Conservation (phyloP, 164 flowering plant species). For the Litsea cubeba region DNA sequence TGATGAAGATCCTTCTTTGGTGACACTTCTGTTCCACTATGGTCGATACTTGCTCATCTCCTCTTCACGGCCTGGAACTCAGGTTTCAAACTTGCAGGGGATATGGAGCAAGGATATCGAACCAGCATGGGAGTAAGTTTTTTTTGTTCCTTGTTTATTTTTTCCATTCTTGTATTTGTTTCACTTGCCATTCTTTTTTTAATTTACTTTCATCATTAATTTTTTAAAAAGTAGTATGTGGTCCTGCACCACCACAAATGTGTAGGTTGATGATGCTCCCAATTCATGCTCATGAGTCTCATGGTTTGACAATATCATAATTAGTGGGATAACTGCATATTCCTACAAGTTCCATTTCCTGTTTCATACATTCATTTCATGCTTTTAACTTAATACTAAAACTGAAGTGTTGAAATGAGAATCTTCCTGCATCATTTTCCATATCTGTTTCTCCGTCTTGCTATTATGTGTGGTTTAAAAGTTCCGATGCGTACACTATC, state of each 20-base stretch:
- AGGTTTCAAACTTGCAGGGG: constrained; percentile 85
- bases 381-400: not conserved
- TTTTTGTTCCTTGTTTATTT: too few relatives aligned
- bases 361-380: not conserved
- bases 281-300: not conserved
- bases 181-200: too few relatives aligned
- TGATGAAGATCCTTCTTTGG: constrained; percentile 90
- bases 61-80: constrained; percentile 90
- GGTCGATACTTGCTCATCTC: constrained; percentile 91
- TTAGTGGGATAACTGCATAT: too few relatives aligned
- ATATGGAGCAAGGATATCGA: constrained; percentile 82
- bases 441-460: too few relatives aligned
- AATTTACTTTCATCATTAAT: too few relatives aligned
- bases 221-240: not conserved
- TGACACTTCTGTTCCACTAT: constrained; percentile 88
- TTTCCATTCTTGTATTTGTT: not conserved
- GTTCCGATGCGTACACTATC: too few relatives aligned
- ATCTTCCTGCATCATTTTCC: not conserved
- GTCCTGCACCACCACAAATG: not conserved
- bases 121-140: constrained; percentile 98
- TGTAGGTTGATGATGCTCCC: not conserved
- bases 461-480: too few relatives aligned
- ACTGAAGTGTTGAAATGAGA: not conserved
- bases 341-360: not conserved
- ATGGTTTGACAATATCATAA: not conserved